A percentile compares a stretch with the other conserved stretches of the same genome.
These are phyloP conservation scores for Ceratopteris richardii DNA, from an alignment of 75 land plant species.

Conservation along the genomic window DNA sequence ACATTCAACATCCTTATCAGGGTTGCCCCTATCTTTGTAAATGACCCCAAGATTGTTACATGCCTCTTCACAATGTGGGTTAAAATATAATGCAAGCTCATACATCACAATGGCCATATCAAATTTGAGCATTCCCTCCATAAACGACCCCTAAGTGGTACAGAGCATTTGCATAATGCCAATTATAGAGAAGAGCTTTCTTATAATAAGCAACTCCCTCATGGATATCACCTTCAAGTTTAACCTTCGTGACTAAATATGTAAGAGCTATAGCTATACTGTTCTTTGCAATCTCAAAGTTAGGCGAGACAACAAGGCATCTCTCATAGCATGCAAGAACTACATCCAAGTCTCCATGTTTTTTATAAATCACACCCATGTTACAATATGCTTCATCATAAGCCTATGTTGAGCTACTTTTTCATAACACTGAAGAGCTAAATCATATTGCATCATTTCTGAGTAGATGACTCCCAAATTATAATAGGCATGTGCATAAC, in stretches of 20 bases:
- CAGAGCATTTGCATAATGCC: conserved; percentile 99
- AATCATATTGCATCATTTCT: conserved; percentile 94
- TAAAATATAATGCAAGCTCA: conserved; percentile 94
- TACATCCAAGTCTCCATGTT: too few relatives aligned
- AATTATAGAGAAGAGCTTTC: conserved; percentile 84
- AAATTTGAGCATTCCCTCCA: too few relatives aligned
- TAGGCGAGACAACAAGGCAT: too few relatives aligned
- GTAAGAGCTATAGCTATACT: conserved; percentile 98
- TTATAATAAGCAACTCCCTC: too few relatives aligned
- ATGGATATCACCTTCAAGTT: too few relatives aligned
- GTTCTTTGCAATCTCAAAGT: too few relatives aligned
- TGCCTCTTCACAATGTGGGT: conserved; percentile 97
- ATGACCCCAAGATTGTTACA: conserved; percentile 98
- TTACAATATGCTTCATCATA: conserved; percentile 97
- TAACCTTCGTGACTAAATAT: too few relatives aligned
- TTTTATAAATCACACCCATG: conserved; percentile 97
- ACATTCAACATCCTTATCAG: conserved; percentile 96
- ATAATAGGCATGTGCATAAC: conserved; percentile 97
- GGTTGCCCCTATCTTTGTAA: too few relatives aligned
- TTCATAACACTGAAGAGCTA: conserved; percentile 87
- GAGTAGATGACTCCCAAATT: too few relatives aligned
- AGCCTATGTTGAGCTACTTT: conserved; percentile 91
- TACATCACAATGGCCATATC: too few relatives aligned
- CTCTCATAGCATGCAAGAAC: conserved; percentile 98
- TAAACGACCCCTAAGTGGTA: too few relatives aligned